A percentile compares a stretch with the other conserved stretches of the same genome.
Evolutionary conservation across 2,329 filamentous ascomycete species (phyloP).

Genomic region (Cercospora sp.): DNA sequence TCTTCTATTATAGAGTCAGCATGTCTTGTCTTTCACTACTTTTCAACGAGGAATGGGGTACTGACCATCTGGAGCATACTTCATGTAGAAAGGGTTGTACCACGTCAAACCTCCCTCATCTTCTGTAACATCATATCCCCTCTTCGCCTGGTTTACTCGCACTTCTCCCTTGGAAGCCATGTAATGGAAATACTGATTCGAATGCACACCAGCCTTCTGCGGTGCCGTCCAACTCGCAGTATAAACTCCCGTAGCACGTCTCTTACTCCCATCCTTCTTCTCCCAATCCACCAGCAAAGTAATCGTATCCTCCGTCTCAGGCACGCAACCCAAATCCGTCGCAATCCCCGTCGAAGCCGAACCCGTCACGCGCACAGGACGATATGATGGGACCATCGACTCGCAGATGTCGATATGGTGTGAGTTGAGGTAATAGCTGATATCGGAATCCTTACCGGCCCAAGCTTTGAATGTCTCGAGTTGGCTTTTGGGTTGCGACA

Average conservation of each 20-base stretch:
- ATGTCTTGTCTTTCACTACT: neutral
- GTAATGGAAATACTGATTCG: conserved; percentile 96
- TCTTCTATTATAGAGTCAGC: conserved; percentile 59
- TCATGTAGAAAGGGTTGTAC: conserved; percentile 68
- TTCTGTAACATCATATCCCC: conserved; percentile 91
- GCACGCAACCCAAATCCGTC: conserved; percentile 72
- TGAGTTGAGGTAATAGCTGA: conserved; percentile 93
- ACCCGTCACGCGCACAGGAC: conserved; percentile 76
- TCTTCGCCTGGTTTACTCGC: conserved; percentile 87
- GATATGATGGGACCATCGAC: conserved; percentile 77
- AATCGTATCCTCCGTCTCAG: conserved; percentile 88
- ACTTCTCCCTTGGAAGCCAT: conserved; percentile 83
- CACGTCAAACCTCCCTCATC: conserved; percentile 72
- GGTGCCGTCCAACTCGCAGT: conserved; percentile 95
- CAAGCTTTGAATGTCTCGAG: conserved; percentile 93
- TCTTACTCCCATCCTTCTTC: conserved; percentile 65
- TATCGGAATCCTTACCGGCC: conserved; percentile 89
- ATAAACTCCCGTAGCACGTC: conserved; percentile 83
- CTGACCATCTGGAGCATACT: conserved; percentile 43
- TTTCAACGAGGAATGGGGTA: conserved; percentile 16
- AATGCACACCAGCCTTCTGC: conserved; percentile 90
- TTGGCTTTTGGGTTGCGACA: conserved; percentile 89
- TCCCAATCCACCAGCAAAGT: conserved; percentile 87
- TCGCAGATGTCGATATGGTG: conserved; percentile 93
- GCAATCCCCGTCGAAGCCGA: conserved; percentile 78